Conservation (phyloP, 305 asterid genomes). For the Fraxinus nigra region DNA sequence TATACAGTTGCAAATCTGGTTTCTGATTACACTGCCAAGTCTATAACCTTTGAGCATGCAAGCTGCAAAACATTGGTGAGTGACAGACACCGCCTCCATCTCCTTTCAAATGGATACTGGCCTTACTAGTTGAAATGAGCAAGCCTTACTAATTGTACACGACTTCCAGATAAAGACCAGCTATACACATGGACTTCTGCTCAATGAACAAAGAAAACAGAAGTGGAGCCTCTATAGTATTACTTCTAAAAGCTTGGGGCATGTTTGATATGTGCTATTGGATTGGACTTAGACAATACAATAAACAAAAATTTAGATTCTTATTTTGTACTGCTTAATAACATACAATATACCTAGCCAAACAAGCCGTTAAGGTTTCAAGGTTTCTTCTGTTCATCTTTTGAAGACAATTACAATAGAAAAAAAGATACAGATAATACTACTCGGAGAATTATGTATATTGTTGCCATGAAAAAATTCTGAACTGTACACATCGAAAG, state of each 20-base stretch:
- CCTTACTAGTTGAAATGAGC: constrained; percentile 18
- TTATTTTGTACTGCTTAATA: not conserved
- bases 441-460: constrained; percentile 37
- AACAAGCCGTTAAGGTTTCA: not conserved
- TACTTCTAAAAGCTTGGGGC: not conserved
- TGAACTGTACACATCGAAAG: constrained; percentile 65
- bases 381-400: not conserved
- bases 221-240: not conserved
- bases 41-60: constrained; percentile 19
- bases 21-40: constrained; percentile 14
- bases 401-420: constrained; percentile 18
- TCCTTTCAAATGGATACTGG: constrained; percentile 27
- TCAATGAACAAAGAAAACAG: not conserved
- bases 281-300: constrained; percentile 1
- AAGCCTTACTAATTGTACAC: not conserved
- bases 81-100: constrained; percentile 8
- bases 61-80: not conserved
- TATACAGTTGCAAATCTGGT: constrained; percentile 13
- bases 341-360: not conserved
- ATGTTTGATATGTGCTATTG: constrained; percentile 15
- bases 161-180: not conserved
- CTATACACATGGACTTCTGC: not conserved
- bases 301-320: not conserved
- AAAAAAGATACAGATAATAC: constrained; percentile 23
- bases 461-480: constrained; percentile 46